Percentiles rank a stretch among this genome's conserved stretches.
phyloP scores from a whole-genome alignment of 2,329 filamentous ascomycete species.

The Ophidiomyces ophidiicola region DNA sequence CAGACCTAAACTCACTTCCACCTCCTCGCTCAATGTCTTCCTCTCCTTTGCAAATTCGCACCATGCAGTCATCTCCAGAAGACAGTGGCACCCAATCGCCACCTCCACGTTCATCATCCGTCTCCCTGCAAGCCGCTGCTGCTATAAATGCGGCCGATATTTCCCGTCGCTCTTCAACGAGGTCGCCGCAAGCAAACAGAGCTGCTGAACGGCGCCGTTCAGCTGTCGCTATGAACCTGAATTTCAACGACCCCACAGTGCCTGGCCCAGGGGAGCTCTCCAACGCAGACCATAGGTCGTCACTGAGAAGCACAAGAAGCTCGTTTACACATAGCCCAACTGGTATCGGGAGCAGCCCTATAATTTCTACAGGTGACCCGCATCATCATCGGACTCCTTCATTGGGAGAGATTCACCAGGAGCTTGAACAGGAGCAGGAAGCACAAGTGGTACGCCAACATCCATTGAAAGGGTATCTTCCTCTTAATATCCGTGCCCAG shows the following conservation, averaged over 20 bases:
- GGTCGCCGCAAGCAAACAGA: constrained; percentile 22
- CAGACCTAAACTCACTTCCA: constrained; percentile 61
- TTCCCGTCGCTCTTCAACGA: constrained; percentile 33
- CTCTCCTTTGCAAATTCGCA: constrained; percentile 26
- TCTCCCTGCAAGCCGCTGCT: constrained; percentile 63
- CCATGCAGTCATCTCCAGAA: constrained; percentile 18
- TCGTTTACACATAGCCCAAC: constrained; percentile 34
- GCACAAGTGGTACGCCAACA: constrained; percentile 36
- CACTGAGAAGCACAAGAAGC: constrained; percentile 28
- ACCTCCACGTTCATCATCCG: constrained; percentile 53
- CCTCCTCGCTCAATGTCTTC: constrained; percentile 39
- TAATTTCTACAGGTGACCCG: constrained; percentile 35
- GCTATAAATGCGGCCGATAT: constrained; percentile 67
- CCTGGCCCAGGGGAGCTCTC: constrained; percentile 28
- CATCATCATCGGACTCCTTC: constrained; percentile 39
- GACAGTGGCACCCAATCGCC: constrained; percentile 44
- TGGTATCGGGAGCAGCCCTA: constrained; percentile 32
- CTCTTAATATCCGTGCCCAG: constrained; percentile 34
- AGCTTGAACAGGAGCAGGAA: constrained; percentile 41
- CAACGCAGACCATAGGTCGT: constrained; percentile 27
- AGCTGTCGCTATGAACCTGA: constrained; percentile 29
- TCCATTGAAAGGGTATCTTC: constrained; percentile 41
- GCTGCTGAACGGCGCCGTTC: constrained; percentile 34
- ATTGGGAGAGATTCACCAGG: constrained; percentile 39
- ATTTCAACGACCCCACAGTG: constrained; percentile 29